Evolutionary conservation across 305 asterid genomes (phyloP), one percentile per base, ranked within the genome.

Genomic region (Nicotiana rustica): DNA sequence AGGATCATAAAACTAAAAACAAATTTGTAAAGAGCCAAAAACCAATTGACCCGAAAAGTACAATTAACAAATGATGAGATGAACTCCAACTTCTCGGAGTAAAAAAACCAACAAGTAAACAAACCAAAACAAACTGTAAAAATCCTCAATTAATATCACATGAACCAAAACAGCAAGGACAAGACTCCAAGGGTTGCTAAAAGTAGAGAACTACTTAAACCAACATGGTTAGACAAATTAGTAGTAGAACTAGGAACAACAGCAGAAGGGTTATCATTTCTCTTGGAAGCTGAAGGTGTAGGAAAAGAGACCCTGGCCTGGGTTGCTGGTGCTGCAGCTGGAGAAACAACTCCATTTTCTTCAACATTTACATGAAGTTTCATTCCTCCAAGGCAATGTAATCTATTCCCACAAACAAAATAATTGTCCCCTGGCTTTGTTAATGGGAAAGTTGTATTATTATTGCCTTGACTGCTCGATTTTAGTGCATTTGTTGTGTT

Each of bases 371-470:
- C 95, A 21, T 87, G 90, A 78, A 93, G 91, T 55, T 95, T 95
- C 98, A 92, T 89, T 59, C 98, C 97, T 4, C 91, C 96, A 6
- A 93, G 89, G 64, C 97, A 93, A 78, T 93, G 94, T 84, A 95
- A 73, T 83, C 86, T 88, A 41, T 91, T 91, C 57, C 97, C 94
- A 18, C 96, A 92, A 7, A 90, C 78, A 15, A 91, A 90, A 77
- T 85, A 93, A 78, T 89, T 87, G 12, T 91, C 93, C 4, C 96
- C 96, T 0, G 92, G 89, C 13, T 52, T 47, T 1, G 91, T 86
- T 69, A 93, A 81, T 13, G 89, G 83, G 21, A 88, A 59, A 0
- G 95, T 6, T 64, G 97, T 86, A 93, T 25, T 25, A 25, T 25
- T 25, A 25, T 95, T 95, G 86, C 97, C 94, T 64, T 86, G 89